Base-by-base conservation (phyloP, 352 stramenopile species). In the Phytophthora sojae region DNA sequence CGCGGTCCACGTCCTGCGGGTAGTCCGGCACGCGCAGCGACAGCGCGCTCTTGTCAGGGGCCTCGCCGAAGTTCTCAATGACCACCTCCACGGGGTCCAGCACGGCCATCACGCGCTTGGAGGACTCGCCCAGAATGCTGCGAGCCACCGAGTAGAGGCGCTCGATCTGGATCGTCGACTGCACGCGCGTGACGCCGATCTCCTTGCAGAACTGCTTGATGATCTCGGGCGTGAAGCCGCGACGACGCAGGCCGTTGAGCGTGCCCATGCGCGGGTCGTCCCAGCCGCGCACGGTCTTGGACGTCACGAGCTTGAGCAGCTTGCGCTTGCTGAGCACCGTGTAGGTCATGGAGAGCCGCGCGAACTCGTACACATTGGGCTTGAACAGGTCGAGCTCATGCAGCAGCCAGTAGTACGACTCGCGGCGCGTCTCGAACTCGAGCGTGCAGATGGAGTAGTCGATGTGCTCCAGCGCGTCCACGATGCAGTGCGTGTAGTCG, bases 361-460 rank as follows among this genome's bases (percentile, higher is more conserved):
- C 94, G 69, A 98, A 98, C 79, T 99, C 96, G 79, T 98, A 98
- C 71, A 99, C 95, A 68, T 99, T 98, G 51, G 98, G 97, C 73
- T 98, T 97, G 82, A 98, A 99, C 76, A 99, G 86, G 50, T 99
- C 93, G 9, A 99, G 78, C 57, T 93, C 95, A 81, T 99, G 80
- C 55, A 99, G 83, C 51, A 99, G 92, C 98, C 98, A 99, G 85
- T 99, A 99, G 85, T 99, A 99, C 37, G 96, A 98, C 78, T 99
- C 97, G 44, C 97, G 91, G 14, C 98, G 89, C 19, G 96, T 99
- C 84, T 99, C 98, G 79, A 99, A 99, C 82, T 99, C 98, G 62
- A 99, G 91, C 39, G 98, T 99, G 82, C 98, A 99, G 69, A 99
- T 99, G 56, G 95, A 99, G 81, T 99, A 99, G 83, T 99, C 98